Base-by-base conservation (phyloP, 306 rosid genomes). In the Dalbergia cultrata region DNA sequence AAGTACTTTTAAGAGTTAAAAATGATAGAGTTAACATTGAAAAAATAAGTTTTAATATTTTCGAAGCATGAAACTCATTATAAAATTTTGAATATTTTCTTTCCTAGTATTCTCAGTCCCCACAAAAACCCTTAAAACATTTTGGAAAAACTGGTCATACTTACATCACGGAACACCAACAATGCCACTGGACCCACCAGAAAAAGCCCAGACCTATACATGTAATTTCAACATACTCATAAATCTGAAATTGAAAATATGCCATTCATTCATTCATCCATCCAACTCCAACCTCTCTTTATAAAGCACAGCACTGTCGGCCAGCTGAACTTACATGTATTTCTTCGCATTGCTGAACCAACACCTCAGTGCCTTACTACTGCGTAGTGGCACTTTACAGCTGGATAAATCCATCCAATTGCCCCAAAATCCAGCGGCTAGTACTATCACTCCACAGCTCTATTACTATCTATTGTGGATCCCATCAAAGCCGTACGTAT, bases 371-470 rank as follows among this genome's bases (percentile, higher is more conserved):
- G 34, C 31, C 35, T 2, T 67, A 9, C 17, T 7, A 57, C 56
- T 49, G 9, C 43, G 11, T 16, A 41, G 8, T 37, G 63, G 41
- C 22, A 62, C 70, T 82, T 75, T 79, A 86, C 86, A 86, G 86
- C 82, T 79, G 82, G 84, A 65, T 5, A 67, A 63, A 69, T 56
- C 72, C 9, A 67, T 34, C 60, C 22, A 17, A 77, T 18, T 18
- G 31, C 26, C 71, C 18, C 35, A 69, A 71, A 81, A 89, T 87
- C 89, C 50, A 71, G 75, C 82, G 89, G 85, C 79, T 50, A 49
- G 47, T 74, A 87, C 64, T 17, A 18, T 43, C 68, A 17, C 39
- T 16, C 75, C 77, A 67, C 52, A 47, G 57, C 7, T 33, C 59
- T 56, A 73, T 57, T 43, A 60, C 31, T 9, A 9, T 5, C 31